phyloP scores from a whole-genome alignment of 352 stramenopile species.

The Globisporangium irregulare region DNA sequence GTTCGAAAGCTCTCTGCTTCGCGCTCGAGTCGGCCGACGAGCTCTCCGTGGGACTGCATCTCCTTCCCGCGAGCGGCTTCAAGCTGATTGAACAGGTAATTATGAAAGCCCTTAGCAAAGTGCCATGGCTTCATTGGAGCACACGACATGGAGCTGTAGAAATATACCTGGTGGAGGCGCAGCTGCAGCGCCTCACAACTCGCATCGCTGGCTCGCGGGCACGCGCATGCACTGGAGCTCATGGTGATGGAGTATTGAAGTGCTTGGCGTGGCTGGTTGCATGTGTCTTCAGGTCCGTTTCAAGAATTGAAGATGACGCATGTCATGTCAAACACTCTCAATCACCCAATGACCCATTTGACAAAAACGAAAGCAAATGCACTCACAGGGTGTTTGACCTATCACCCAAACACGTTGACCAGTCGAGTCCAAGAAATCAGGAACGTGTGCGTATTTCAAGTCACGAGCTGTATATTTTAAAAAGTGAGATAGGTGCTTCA shows the following conservation, averaged over 20 bases:
- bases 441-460: not conserved
- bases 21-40: constrained; percentile 31
- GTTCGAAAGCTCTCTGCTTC: constrained; percentile 23
- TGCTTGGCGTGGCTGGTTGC: too few species aligned
- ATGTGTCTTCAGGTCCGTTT: not conserved
- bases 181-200: constrained; percentile 30
- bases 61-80: constrained; percentile 45
- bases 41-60: constrained; percentile 42
- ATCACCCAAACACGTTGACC: not conserved
- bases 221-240: not conserved
- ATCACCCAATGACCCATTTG: not conserved
- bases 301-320: not conserved
- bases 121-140: not conserved
- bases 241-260: not conserved
- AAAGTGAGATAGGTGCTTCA: not conserved
- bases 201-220: not conserved
- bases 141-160: not conserved
- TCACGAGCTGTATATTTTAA: not conserved
- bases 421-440: not conserved
- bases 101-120: not conserved
- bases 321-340: not conserved
- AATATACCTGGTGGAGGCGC: constrained; percentile 36
- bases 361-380: not conserved
- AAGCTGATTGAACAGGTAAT: constrained; percentile 10
- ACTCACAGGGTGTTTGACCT: not conserved